Percentiles rank a stretch among this genome's conserved stretches.
Conservation (phyloP, 225 moss, liverwort and hornwort genomes). For the Marchantia paleacea region DNA sequence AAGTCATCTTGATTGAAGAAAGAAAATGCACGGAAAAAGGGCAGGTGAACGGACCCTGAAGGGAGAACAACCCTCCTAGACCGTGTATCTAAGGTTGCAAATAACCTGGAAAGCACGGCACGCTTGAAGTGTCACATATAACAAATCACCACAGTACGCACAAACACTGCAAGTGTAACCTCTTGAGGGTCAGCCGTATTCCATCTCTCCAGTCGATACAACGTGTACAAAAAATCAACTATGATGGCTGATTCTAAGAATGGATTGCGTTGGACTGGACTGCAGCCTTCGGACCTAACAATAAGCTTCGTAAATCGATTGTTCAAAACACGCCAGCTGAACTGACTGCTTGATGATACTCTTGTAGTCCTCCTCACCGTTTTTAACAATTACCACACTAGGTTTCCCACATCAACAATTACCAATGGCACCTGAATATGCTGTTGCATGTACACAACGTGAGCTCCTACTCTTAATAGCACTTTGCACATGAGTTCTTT, state of each 20-base stretch:
- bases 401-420: not conserved
- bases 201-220: too few species aligned
- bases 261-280: too few species aligned
- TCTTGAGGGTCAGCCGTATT: not conserved
- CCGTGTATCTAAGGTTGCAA: constrained; percentile 88
- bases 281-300: too few species aligned
- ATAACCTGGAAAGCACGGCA: constrained; percentile 52
- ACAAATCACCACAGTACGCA: not conserved
- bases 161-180: not conserved
- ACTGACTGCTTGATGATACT: not conserved
- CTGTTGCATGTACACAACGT: not conserved
- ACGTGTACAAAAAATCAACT: too few species aligned
- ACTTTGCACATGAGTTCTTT: not conserved
- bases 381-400: not conserved
- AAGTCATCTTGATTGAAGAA: not conserved
- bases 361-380: not conserved
- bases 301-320: too few species aligned
- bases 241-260: too few species aligned
- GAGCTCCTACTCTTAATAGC: not conserved
- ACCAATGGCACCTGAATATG: not conserved
- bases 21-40: not conserved
- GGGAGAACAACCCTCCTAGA: constrained; percentile 75
- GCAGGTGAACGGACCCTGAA: constrained; percentile 49
- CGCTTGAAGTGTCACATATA: not conserved
- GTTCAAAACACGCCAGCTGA: not conserved